These are phyloP conservation scores for Houttuynia cordata DNA, from an alignment of 164 flowering plant species.

Conservation along the genomic window DNA sequence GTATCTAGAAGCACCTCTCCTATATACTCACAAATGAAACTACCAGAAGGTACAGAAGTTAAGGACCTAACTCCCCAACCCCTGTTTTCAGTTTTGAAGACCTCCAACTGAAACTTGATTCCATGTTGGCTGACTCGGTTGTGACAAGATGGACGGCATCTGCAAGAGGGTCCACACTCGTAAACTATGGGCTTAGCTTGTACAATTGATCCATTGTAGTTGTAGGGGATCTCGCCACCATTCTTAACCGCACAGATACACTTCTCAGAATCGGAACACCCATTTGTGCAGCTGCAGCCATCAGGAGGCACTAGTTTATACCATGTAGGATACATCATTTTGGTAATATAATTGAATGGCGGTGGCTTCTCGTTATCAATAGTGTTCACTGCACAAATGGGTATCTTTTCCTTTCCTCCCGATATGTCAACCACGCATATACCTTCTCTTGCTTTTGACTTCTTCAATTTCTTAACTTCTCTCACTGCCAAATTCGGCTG, in stretches of 20 bases:
- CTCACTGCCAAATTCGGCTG: slow-evolving; percentile 71
- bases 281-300: slow-evolving; percentile 58
- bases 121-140: slow-evolving; percentile 76
- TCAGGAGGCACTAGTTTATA: slow-evolving; percentile 27
- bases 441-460: slow-evolving; percentile 33
- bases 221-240: slow-evolving; percentile 79
- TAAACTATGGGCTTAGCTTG: slow-evolving; percentile 61
- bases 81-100: slow-evolving; percentile 63
- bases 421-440: slow-evolving; percentile 51
- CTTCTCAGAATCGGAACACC: slow-evolving; percentile 46
- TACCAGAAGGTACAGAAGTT: slow-evolving; percentile 68
- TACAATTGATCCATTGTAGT: slow-evolving; percentile 63
- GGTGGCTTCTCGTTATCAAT: slow-evolving; percentile 54
- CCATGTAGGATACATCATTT: slow-evolving; percentile 59
- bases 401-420: slow-evolving; percentile 43
- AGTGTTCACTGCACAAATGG: slow-evolving; percentile 59
- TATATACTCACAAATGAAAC: slow-evolving; percentile 76
- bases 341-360: slow-evolving; percentile 38
- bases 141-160: slow-evolving; percentile 69
- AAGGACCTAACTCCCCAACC: slow-evolving; percentile 94
- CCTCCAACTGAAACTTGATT: slow-evolving; percentile 55
- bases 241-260: slow-evolving; percentile 64
- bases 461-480: slow-evolving; percentile 40
- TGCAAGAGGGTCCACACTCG: slow-evolving; percentile 85
- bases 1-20: slow-evolving; percentile 75